phyloP scores from a whole-genome alignment of 1,139 yeast species.

The Pneumocystis oryctolagi region DNA sequence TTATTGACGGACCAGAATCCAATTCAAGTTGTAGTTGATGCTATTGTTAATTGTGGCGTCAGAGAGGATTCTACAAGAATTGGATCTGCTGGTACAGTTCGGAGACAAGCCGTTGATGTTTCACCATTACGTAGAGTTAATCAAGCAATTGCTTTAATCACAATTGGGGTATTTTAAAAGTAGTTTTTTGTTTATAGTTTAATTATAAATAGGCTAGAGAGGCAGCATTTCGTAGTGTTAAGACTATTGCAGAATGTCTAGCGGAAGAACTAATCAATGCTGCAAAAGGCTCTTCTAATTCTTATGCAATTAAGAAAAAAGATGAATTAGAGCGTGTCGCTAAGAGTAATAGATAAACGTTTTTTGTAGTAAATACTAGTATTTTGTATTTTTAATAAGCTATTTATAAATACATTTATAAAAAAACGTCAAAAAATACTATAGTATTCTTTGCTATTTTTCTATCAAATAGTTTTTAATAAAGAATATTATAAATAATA shows the following conservation, averaged over 20 bases:
- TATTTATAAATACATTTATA: not conserved
- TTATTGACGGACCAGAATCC: constrained; percentile 99
- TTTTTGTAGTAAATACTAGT: constrained; percentile 4
- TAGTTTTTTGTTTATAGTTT: not conserved
- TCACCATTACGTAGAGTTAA: constrained; percentile 99
- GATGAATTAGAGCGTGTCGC: constrained; percentile 99
- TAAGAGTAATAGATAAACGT: constrained; percentile 98
- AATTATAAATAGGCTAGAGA: constrained; percentile 49
- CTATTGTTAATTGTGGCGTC: constrained; percentile 99
- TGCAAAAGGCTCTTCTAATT: constrained; percentile 99
- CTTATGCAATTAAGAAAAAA: constrained; percentile 99
- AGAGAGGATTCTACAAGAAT: constrained; percentile 99
- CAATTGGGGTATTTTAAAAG: constrained; percentile 56
- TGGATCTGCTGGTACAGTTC: constrained; percentile 99
- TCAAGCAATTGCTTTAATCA: constrained; percentile 96
- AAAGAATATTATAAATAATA: not conserved
- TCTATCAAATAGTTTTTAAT: not conserved
- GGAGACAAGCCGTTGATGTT: constrained; percentile 99
- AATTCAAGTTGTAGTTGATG: constrained; percentile 97
- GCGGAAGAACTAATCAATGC: constrained; percentile 99
- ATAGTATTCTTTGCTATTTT: not conserved
- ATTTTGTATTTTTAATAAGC: not conserved
- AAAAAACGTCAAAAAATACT: not conserved
- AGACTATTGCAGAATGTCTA: constrained; percentile 99
- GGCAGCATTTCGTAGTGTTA: constrained; percentile 99